These are phyloP conservation scores for Colletotrichum noveboracense DNA, from an alignment of 2,329 filamentous ascomycete genomes.

Conservation along the genomic window DNA sequence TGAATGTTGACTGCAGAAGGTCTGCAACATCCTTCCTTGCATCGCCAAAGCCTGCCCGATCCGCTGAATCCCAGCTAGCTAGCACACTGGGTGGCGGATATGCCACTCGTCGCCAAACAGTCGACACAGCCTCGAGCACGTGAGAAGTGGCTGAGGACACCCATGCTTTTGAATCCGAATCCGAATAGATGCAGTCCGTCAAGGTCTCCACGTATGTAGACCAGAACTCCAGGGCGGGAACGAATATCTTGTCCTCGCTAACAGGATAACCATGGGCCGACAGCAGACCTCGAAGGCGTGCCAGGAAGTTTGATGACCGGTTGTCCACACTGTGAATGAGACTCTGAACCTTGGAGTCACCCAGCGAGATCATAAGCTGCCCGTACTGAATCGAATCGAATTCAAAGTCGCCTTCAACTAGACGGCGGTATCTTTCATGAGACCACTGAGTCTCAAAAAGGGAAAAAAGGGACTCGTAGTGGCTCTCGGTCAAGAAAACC, in stretches of 20 bases:
- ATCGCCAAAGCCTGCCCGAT: conserved; percentile 70
- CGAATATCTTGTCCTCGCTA: conserved; percentile 76
- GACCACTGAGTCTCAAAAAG: conserved; percentile 68
- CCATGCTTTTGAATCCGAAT: conserved; percentile 56
- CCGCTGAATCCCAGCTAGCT: conserved; percentile 71
- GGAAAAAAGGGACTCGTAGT: conserved; percentile 62
- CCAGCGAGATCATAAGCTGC: conserved; percentile 71
- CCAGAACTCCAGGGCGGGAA: conserved; percentile 82
- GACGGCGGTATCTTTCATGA: conserved; percentile 55
- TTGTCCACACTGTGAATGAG: conserved; percentile 59
- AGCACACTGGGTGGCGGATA: conserved; percentile 66
- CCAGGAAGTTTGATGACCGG: conserved; percentile 59
- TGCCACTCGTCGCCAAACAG: conserved; percentile 72
- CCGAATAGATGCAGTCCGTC: conserved; percentile 61
- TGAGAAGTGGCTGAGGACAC: conserved; percentile 61
- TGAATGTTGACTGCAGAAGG: conserved; percentile 74
- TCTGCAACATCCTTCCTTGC: conserved; percentile 83
- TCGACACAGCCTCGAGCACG: conserved; percentile 68
- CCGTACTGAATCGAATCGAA: conserved; percentile 71
- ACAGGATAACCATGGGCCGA: conserved; percentile 70
- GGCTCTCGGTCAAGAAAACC: conserved; percentile 62
- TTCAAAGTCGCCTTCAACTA: conserved; percentile 66
- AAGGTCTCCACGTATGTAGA: conserved; percentile 74
- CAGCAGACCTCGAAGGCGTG: conserved; percentile 68
- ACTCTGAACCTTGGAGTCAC: conserved; percentile 66